Evolutionary conservation across 2,329 filamentous ascomycete species (phyloP).

Genomic region (Cordyceps tenuipes): DNA sequence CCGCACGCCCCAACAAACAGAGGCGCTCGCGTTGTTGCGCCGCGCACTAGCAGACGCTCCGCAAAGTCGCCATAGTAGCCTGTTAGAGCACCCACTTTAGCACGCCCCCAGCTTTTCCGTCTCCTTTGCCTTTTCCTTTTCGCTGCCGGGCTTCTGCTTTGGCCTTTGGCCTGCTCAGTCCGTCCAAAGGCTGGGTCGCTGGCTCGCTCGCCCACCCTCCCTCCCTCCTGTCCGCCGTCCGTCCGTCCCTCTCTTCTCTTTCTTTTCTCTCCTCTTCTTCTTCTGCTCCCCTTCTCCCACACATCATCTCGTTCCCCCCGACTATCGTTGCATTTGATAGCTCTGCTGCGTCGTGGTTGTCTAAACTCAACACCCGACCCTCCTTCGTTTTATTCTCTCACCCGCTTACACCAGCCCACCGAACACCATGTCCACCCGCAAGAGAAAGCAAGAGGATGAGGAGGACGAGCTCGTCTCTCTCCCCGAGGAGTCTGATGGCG

Average conservation of each 20-base stretch:
- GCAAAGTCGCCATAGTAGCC: not conserved
- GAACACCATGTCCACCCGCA: slow-evolving; percentile 37
- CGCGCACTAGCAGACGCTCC: not conserved
- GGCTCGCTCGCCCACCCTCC: slow-evolving; percentile 18
- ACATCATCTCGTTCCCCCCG: not conserved
- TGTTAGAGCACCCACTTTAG: not conserved
- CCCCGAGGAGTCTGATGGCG: slow-evolving; percentile 41
- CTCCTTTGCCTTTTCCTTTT: too few species aligned
- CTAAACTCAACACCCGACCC: not conserved
- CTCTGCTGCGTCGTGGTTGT: not conserved
- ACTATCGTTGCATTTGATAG: not conserved
- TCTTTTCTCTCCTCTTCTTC: slow-evolving; percentile 5
- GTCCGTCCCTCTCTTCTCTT: slow-evolving; percentile 18
- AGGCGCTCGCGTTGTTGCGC: not conserved
- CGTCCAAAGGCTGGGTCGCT: not conserved
- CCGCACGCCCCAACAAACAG: not conserved
- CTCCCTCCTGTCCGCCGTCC: slow-evolving; percentile 15
- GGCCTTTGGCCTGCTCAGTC: not conserved
- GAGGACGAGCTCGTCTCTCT: slow-evolving; percentile 48
- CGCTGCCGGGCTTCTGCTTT: not conserved
- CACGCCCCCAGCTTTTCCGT: slow-evolving; percentile 7
- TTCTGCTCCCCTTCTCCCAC: slow-evolving; percentile 9
- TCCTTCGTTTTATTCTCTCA: slow-evolving; percentile 4
- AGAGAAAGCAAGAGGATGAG: slow-evolving; percentile 44
- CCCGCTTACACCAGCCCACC: not conserved